These are phyloP conservation scores for Flaveria robusta DNA, from an alignment of 129 eudicot species.

Conservation along the genomic window DNA sequence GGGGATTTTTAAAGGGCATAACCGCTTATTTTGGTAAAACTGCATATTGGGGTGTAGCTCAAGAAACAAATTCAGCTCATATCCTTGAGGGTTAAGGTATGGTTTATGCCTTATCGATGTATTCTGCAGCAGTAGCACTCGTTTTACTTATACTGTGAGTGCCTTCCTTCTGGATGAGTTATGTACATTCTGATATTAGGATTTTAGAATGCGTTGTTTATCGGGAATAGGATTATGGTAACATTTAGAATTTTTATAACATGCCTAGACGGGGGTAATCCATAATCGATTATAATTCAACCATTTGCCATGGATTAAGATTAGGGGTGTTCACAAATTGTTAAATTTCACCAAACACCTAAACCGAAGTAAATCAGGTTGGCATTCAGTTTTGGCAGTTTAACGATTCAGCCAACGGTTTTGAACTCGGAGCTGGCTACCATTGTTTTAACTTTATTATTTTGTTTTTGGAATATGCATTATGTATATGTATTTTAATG, in stretches of 20 bases:
- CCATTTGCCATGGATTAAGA: not conserved
- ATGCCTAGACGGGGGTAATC: no score
- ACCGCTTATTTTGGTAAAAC: slow-evolving; percentile 64
- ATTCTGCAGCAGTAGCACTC: not conserved
- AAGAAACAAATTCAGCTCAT: slow-evolving; percentile 22
- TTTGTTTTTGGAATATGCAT: not conserved
- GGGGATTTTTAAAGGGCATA: slow-evolving; percentile 54
- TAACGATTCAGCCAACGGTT: not conserved
- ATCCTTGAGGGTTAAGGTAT: slow-evolving; percentile 14
- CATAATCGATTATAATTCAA: no score
- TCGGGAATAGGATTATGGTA: slow-evolving; percentile 18
- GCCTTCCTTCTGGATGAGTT: slow-evolving; percentile 23
- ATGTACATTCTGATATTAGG: slow-evolving; percentile 25
- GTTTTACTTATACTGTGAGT: slow-evolving; percentile 23
- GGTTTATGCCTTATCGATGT: not conserved
- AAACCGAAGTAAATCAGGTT: not conserved
- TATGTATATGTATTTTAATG: no score
- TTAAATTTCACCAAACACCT: not conserved
- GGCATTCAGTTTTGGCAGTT: not conserved
- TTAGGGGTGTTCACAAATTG: not conserved
- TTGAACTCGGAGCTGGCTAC: not conserved
- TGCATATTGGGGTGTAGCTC: slow-evolving; percentile 38
- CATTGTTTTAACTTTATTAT: not conserved
- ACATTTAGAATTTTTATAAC: slow-evolving; percentile 8
- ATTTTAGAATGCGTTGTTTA: not conserved